Base-by-base conservation (phyloP, 805 yeast species). In the Tetrapisispora phaffii region DNA sequence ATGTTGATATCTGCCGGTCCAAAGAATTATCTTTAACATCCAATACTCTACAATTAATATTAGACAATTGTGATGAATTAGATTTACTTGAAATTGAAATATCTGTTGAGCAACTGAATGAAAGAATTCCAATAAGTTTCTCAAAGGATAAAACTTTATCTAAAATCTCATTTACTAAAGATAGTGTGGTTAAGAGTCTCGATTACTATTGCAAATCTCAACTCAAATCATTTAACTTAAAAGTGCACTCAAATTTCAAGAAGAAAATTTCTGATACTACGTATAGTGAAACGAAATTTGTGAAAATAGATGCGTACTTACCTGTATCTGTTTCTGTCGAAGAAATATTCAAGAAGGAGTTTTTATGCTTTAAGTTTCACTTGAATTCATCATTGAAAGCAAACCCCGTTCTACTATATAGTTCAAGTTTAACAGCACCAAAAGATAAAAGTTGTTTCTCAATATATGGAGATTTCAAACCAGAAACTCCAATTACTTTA, bases 261-360 rank as follows among this genome's bases (percentile, higher is more conserved):
- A 44, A 34, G 16, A 33, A 19, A 1, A 48, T 34, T 6, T 39
- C 44, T n/a, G 42, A 45, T 5, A 42, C 19, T 4, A 28, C 22
- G 8, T 58, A 45, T 43, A 51, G 49, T 19, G 63, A 59, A 31
- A 32, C 36, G 4, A 49, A 50, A 26, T 16, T 34, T 4, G 33
- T 50, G 6, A 24, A 36, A 7, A 46, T 58, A 7, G 45, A 52
- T 20, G 52, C 59, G 32, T 48, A 50, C 34, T 46, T 62, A 9
- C 63, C 65, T 3, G 44, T 63, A 1, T 57, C 61, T 9, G 64
- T 63, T 8, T 57, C 65, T 7, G 63, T 62, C 7, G 66, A 62
- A 43, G 66, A 63, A 38, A 56, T 60, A 19, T 57, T 55, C 42
- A 56, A 56, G 32, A 55, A 45, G 21, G 59, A 55, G 26, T 35